Base-by-base conservation (phyloP, 257 asterid species). In the Coffea canephora region DNA sequence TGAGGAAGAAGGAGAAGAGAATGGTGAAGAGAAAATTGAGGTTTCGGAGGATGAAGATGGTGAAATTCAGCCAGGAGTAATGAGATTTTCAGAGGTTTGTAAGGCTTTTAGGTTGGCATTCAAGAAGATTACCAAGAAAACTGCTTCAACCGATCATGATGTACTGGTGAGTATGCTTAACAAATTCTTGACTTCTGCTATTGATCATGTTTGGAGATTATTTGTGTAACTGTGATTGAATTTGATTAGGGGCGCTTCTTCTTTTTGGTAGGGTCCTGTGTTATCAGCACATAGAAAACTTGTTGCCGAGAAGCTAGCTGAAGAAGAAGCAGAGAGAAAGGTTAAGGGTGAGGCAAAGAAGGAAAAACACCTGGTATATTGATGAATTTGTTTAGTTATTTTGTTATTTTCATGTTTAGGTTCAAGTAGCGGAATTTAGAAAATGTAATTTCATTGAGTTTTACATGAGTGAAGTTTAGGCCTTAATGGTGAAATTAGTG, bases 241-340 rank as follows among this genome's bases (percentile, higher is more conserved):
- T 43, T 59, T 46, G 34, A 72, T 70, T 21, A 48, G 71, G 75
- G 21, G 21, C 19, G 52, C 59, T 43, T 69, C 14, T 74, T 70
- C 34, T 82, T 80, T 39, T 84, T 83, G 23, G 84, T 83, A 95
- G 99, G 99, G 99, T 2, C 98, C 99, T 83, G 96, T 95, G n/a
- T 87, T 95, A 73, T 89, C 96, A 78, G 97, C 93, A 8, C 84
- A 95, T 69, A 95, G 91, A 92, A 92, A 87, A 83, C 94, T 95
- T 23, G 74, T 95, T 73, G 98, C 89, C 13, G 95, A 90, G 90
- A 95, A 93, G 89, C 98, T 95, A 77, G 98, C 93, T 73, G 97
- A 92, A 77, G 98, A 92, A 78, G 94, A 91, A 71, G 79, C 83
- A 23, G 97, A 91, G 62, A 87, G 82, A 85, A 95, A 92, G 90